These are phyloP conservation scores for Penstemon newberryi DNA, from an alignment of 257 asterid genomes.

Conservation along the genomic window DNA sequence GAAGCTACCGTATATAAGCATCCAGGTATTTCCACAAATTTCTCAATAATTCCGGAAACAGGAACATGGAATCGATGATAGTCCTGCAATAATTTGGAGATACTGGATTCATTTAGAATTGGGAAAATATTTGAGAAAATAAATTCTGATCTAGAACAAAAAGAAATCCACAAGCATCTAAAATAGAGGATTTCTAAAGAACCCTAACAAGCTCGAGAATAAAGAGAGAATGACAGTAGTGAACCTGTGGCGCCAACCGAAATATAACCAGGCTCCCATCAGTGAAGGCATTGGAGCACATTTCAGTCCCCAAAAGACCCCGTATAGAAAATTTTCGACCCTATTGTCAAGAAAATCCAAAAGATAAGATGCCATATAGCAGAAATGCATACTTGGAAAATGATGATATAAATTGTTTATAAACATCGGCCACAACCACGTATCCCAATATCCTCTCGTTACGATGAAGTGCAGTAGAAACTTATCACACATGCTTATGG, in stretches of 20 bases:
- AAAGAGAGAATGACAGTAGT: conserved; percentile 9
- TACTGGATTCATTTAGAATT: conserved; percentile 2
- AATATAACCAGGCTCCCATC: conserved; percentile 88
- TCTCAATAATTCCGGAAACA: conserved; percentile 88
- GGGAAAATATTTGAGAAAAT: conserved; percentile 17
- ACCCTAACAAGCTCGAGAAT: conserved; percentile 19
- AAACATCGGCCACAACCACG: conserved; percentile 6
- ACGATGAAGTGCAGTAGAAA: not conserved
- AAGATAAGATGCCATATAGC: conserved; percentile 22
- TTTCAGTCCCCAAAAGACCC: conserved; percentile 90
- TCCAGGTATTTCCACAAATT: conserved; percentile 84
- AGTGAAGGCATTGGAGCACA: conserved; percentile 54
- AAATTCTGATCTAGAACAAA: conserved; percentile 14
- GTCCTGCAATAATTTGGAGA: conserved; percentile 57
- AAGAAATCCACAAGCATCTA: conserved; percentile 10
- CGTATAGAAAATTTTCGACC: conserved; percentile 85
- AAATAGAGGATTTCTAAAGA: not conserved
- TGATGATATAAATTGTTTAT: conserved; percentile 3
- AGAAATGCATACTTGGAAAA: conserved; percentile 5
- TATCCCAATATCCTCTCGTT: conserved; percentile 17
- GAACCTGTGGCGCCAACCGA: conserved; percentile 99
- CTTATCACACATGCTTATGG: not conserved
- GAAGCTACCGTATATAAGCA: conserved; percentile 82
- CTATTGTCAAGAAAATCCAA: conserved; percentile 37
- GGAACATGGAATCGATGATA: conserved; percentile 96